These are phyloP conservation scores for Iris pallida DNA, from an alignment of 116 monocot genomes.

Conservation along the genomic window DNA sequence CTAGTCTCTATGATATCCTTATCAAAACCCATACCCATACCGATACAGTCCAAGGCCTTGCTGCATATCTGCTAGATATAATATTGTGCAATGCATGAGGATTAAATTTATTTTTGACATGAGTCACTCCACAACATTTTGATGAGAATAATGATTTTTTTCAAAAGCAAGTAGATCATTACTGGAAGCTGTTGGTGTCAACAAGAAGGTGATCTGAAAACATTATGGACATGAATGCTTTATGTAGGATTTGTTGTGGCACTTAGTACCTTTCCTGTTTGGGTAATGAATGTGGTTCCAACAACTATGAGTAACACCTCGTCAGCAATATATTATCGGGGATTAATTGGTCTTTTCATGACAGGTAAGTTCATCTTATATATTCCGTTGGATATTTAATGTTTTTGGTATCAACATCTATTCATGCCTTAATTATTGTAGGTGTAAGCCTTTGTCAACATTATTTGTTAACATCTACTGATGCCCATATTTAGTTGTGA, in stretches of 20 bases:
- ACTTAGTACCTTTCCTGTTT: slow-evolving; percentile 56
- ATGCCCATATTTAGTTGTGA: slow-evolving; percentile 64
- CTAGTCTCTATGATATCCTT: too few species aligned
- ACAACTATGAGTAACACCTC: slow-evolving; percentile 56
- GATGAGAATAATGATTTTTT: too few species aligned
- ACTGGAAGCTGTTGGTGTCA: slow-evolving; percentile 72
- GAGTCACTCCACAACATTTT: slow-evolving; percentile 38
- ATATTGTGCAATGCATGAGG: neutral
- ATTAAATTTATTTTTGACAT: slow-evolving; percentile 2
- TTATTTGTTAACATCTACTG: neutral
- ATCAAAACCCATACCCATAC: too few species aligned
- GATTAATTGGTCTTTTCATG: slow-evolving; percentile 87
- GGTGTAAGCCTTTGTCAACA: too few species aligned
- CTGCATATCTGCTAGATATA: too few species aligned
- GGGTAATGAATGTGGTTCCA: slow-evolving; percentile 99
- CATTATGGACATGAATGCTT: slow-evolving; percentile 99
- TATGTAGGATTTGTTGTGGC: slow-evolving; percentile 90
- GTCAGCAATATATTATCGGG: slow-evolving; percentile 90
- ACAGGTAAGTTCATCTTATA: slow-evolving; percentile 52
- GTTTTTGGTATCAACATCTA: neutral
- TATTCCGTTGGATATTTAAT: neutral
- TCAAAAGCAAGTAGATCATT: slow-evolving; percentile 50
- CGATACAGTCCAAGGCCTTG: too few species aligned
- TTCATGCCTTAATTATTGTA: too few species aligned
- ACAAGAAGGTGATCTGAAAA: slow-evolving; percentile 48